Evolutionary conservation across 2,329 filamentous ascomycete species (phyloP).

Genomic region (Grosmannia clavigera): DNA sequence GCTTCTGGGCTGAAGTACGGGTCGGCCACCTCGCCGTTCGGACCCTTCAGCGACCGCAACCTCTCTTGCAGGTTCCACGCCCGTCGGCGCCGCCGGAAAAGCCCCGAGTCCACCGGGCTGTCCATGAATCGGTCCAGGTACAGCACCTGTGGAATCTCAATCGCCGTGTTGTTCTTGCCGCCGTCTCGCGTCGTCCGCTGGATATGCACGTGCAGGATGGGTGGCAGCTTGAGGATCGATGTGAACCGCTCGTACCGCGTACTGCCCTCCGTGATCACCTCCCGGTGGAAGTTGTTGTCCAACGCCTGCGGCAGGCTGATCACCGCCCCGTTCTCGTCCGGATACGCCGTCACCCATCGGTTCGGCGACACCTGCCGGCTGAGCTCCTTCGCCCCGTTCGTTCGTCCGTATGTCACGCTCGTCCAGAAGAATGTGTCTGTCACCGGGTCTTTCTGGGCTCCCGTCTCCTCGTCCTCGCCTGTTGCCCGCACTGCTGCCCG

Average conservation of each 20-base stretch:
- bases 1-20: background rate
- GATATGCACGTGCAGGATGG: constrained; percentile 79
- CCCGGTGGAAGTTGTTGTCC: constrained; percentile 72
- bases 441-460: constrained; percentile 70
- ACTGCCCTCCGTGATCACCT: constrained; percentile 56
- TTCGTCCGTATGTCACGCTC: constrained; percentile 46
- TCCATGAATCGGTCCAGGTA: constrained; percentile 86
- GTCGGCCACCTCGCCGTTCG: constrained; percentile 11
- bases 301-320: constrained; percentile 72
- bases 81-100: constrained; percentile 52
- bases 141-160: constrained; percentile 68
- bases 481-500: constrained; percentile 72
- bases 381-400: constrained; percentile 31
- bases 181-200: constrained; percentile 67
- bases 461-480: constrained; percentile 45
- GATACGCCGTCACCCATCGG: constrained; percentile 48
- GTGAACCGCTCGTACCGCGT: constrained; percentile 45
- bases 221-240: constrained; percentile 64
- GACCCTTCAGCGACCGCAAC: constrained; percentile 41
- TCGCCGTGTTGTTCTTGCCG: constrained; percentile 63
- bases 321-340: constrained; percentile 28
- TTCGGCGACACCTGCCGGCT: constrained; percentile 41
- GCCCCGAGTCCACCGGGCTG: constrained; percentile 42
- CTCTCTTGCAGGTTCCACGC: constrained; percentile 64
- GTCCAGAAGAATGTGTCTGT: constrained; percentile 58